These are phyloP conservation scores for Apophysomyces sp. DNA, from an alignment of 371 early-diverging fungal species.

Conservation along the genomic window DNA sequence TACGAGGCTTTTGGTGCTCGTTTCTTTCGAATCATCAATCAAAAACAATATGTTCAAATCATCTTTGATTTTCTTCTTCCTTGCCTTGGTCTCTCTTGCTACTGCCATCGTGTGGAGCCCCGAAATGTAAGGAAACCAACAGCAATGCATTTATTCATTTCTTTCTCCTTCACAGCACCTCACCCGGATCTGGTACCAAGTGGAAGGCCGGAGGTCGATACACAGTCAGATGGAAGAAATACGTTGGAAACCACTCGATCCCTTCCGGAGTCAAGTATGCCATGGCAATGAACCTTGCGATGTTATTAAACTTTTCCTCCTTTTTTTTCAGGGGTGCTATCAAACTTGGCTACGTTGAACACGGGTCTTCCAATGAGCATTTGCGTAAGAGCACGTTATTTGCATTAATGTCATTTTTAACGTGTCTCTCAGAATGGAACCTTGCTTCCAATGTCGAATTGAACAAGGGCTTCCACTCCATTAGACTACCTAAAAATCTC, in stretches of 20 bases:
- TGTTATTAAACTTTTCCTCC: background rate
- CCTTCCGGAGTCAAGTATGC: conserved; percentile 16
- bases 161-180: background rate
- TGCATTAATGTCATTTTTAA: background rate
- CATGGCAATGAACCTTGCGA: background rate
- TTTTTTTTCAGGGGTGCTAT: conserved; percentile 20
- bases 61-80: background rate
- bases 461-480: conserved; percentile 21
- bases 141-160: background rate
- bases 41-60: too few species aligned
- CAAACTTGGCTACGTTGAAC: conserved; percentile 38
- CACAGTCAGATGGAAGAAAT: conserved; percentile 20
- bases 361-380: conserved; percentile 30
- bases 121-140: conserved; percentile 3
- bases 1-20: too few species aligned
- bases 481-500: conserved; percentile 31
- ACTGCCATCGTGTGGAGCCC: conserved; percentile 18
- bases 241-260: conserved; percentile 3
- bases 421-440: conserved; percentile 13
- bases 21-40: too few species aligned
- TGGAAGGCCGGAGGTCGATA: conserved; percentile 21
- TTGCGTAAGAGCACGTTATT: conserved; percentile 16
- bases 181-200: conserved; percentile 10
- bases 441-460: conserved; percentile 31
- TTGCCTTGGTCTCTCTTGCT: conserved; percentile 8